A percentile compares a stretch with the other conserved stretches of the same genome.
These are phyloP conservation scores for Tetrahymena malaccensis DNA, from an alignment of 73 alveolate genomes.

Conservation along the genomic window DNA sequence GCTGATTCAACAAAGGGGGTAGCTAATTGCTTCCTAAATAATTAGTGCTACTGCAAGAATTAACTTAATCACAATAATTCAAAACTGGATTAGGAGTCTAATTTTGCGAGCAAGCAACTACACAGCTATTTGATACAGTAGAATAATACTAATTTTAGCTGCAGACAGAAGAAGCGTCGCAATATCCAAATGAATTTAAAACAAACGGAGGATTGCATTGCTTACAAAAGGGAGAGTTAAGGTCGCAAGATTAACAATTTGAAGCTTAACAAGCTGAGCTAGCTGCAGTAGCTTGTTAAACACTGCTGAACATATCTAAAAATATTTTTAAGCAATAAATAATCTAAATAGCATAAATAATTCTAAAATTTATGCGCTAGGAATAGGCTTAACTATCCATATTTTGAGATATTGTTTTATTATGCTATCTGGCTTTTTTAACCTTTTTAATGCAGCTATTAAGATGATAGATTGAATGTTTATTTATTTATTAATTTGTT, in stretches of 20 bases:
- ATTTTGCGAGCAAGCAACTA: background rate
- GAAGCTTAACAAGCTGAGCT: background rate
- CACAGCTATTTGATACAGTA: background rate
- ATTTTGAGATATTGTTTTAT: background rate
- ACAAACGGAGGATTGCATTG: background rate
- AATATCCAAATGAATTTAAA: background rate
- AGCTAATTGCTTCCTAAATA: background rate
- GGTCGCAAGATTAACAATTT: background rate
- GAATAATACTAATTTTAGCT: background rate
- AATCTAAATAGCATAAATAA: background rate
- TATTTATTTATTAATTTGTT: too few species aligned
- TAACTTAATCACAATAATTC: background rate
- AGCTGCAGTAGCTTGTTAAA: background rate
- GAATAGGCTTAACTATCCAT: background rate
- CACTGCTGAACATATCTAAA: background rate
- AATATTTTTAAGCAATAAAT: background rate
- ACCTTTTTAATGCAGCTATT: background rate
- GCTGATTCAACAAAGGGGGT: background rate
- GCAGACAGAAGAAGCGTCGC: background rate
- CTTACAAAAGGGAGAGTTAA: background rate
- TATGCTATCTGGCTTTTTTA: background rate
- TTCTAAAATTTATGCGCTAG: background rate
- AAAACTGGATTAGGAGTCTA: background rate
- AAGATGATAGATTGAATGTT: background rate
- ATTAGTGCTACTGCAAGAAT: background rate